These are phyloP conservation scores for Polysphondylium violaceum DNA, from an alignment of 78 protist genomes.

Conservation along the genomic window DNA sequence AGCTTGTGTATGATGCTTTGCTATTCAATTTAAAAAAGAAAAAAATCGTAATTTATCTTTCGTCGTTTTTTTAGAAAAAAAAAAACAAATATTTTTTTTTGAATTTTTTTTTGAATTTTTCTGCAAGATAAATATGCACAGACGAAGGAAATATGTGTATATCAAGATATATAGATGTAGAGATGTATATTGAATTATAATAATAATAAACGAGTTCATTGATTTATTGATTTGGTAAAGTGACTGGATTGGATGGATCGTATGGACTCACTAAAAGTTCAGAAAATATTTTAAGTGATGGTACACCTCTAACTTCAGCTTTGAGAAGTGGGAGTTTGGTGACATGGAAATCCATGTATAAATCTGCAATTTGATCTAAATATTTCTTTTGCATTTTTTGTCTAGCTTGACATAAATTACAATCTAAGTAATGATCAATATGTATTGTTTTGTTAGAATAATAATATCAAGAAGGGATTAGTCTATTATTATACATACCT, in stretches of 20 bases:
- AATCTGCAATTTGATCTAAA: conserved; percentile 94
- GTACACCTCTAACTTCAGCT: conserved; percentile 93
- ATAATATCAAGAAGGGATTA: too few species aligned
- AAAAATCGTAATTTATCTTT: too few species aligned
- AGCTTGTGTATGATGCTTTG: too few species aligned
- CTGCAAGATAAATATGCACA: too few species aligned
- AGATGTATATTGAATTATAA: too few species aligned
- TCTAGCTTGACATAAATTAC: conserved; percentile 88
- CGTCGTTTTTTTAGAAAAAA: too few species aligned
- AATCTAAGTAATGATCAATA: conserved; percentile 24
- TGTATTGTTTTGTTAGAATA: background rate
- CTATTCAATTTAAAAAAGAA: too few species aligned
- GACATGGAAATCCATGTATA: conserved; percentile 97
- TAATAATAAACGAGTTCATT: too few species aligned
- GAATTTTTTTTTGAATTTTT: too few species aligned
- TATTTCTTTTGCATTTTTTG: conserved; percentile 94
- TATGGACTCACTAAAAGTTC: conserved; percentile 45
- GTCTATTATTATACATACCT: conserved; percentile 38
- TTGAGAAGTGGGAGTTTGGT: conserved; percentile 91
- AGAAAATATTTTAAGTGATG: conserved; percentile 65
- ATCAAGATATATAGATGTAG: too few species aligned
- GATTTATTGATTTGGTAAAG: conserved; percentile 29
- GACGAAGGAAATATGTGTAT: too few species aligned
- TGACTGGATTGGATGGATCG: conserved; percentile 18
- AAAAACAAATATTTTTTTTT: too few species aligned